phyloP scores from a whole-genome alignment of 345 rosid genomes.

The Lumnitzera littorea region DNA sequence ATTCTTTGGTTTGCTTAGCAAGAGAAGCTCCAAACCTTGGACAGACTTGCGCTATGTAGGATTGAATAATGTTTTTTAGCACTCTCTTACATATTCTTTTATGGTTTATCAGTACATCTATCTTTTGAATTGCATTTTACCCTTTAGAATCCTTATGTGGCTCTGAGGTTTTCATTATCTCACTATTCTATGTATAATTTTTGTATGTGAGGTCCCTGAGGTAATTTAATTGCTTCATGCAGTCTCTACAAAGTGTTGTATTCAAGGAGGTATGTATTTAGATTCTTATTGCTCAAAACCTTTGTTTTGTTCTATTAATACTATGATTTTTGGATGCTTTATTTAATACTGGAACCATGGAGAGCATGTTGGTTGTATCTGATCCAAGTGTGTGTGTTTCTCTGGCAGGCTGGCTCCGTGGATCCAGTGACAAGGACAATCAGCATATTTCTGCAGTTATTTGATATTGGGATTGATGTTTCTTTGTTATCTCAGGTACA shows the following conservation, averaged over 20 bases:
- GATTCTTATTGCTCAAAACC: constrained; percentile 1
- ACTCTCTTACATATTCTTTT: too few relatives aligned
- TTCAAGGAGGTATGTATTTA: constrained; percentile 72
- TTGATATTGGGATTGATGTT: constrained; percentile 92
- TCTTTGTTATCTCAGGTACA: constrained; percentile 77
- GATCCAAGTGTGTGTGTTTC: constrained; percentile 13
- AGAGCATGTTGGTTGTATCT: not conserved
- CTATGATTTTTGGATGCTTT: not conserved
- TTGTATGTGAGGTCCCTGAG: constrained; percentile 14
- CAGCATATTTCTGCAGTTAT: constrained; percentile 80
- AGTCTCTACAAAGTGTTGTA: constrained; percentile 95
- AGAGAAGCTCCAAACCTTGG: too few relatives aligned
- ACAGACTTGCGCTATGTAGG: too few relatives aligned
- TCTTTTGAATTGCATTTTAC: too few relatives aligned
- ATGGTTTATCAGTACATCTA: too few relatives aligned
- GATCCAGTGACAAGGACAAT: constrained; percentile 91
- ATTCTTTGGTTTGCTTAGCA: too few relatives aligned
- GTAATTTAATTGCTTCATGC: constrained; percentile 26
- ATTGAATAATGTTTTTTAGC: too few relatives aligned
- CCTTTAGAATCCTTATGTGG: not conserved
- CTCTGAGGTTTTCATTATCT: too few relatives aligned
- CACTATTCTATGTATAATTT: not conserved
- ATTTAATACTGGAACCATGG: constrained; percentile 1
- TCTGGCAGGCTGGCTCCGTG: constrained; percentile 81
- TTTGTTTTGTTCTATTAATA: not conserved